Evolutionary conservation across 139 green algal genomes (phyloP).

Genomic region (Chlorella sp.): DNA sequence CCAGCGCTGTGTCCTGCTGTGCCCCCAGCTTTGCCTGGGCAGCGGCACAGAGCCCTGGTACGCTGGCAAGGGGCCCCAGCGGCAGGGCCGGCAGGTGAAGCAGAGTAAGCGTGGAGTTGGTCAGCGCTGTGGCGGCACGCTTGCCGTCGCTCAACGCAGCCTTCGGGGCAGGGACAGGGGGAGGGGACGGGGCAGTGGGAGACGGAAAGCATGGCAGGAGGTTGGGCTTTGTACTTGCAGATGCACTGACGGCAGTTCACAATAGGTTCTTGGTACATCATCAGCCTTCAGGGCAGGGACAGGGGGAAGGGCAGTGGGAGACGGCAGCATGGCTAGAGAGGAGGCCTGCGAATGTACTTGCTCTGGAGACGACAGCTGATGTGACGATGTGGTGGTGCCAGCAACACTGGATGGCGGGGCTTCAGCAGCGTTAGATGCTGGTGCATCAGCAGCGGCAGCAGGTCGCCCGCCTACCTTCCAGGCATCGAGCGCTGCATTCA

Average conservation of each 20-base stretch:
- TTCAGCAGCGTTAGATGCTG: too few species aligned
- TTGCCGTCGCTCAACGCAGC: constrained; percentile 10
- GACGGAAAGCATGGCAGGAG: not conserved
- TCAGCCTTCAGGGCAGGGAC: too few species aligned
- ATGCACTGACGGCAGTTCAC: not conserved
- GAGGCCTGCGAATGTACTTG: too few species aligned
- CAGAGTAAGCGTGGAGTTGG: constrained; percentile 30
- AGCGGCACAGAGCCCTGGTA: constrained; percentile 1
- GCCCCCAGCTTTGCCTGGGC: not conserved
- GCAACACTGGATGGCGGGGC: too few species aligned
- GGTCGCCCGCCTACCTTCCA: constrained; percentile 38
- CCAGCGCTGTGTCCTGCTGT: not conserved
- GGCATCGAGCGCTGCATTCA: constrained; percentile 25
- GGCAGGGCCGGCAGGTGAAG: constrained; percentile 29
- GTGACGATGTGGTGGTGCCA: too few species aligned
- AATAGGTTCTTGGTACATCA: not conserved
- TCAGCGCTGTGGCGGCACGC: constrained; percentile 24
- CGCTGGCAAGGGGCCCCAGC: not conserved
- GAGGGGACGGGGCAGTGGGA: not conserved
- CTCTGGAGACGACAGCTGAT: too few species aligned
- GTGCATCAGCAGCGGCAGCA: not conserved
- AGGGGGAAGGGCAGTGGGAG: too few species aligned
- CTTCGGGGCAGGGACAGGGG: constrained; percentile 1
- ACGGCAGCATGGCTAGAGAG: too few species aligned
- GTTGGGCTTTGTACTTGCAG: too few species aligned